These are phyloP conservation scores for Carnegiea gigantea DNA, from an alignment of 179 eudicot species.

Conservation along the genomic window DNA sequence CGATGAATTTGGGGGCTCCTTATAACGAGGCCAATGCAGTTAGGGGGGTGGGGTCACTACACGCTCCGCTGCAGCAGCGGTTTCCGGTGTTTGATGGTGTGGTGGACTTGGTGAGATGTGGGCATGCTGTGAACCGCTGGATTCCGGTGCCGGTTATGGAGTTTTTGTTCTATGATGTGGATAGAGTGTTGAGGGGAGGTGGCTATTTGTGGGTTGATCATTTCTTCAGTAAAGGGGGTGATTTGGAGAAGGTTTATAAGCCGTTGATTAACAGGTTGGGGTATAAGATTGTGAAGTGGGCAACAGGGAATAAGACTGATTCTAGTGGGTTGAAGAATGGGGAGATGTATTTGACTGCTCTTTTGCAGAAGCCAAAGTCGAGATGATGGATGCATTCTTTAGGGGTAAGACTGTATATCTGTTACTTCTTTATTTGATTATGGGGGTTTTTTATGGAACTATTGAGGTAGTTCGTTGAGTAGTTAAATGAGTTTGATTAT, in stretches of 20 bases:
- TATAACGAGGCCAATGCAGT: conserved; percentile 66
- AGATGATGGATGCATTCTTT: conserved; percentile 25
- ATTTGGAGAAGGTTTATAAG: conserved; percentile 73
- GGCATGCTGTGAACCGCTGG: conserved; percentile 84
- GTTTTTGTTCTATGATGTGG: conserved; percentile 78
- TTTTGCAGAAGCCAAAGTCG: conserved; percentile 75
- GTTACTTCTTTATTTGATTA: neutral
- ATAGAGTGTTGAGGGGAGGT: conserved; percentile 87
- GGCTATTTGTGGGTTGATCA: conserved; percentile 82
- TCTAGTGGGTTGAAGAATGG: conserved; percentile 71
- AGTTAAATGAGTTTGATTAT: conserved; percentile 2
- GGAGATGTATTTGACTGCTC: conserved; percentile 83
- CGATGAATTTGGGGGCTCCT: conserved; percentile 79
- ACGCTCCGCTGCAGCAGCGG: conserved; percentile 85
- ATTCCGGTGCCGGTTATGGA: conserved; percentile 69
- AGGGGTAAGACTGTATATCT: conserved; percentile 19
- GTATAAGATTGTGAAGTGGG: conserved; percentile 91
- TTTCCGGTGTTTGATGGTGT: conserved; percentile 83
- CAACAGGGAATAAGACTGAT: conserved; percentile 70
- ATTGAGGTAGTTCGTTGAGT: neutral
- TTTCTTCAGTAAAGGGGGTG: conserved; percentile 67
- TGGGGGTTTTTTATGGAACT: neutral
- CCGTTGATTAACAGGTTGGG: conserved; percentile 75
- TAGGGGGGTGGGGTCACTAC: conserved; percentile 70
- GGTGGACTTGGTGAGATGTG: conserved; percentile 76